A percentile compares a stretch with the other conserved stretches of the same genome.
Conservation (phyloP, 495 filamentous ascomycete species). For the Acidomyces sp. region DNA sequence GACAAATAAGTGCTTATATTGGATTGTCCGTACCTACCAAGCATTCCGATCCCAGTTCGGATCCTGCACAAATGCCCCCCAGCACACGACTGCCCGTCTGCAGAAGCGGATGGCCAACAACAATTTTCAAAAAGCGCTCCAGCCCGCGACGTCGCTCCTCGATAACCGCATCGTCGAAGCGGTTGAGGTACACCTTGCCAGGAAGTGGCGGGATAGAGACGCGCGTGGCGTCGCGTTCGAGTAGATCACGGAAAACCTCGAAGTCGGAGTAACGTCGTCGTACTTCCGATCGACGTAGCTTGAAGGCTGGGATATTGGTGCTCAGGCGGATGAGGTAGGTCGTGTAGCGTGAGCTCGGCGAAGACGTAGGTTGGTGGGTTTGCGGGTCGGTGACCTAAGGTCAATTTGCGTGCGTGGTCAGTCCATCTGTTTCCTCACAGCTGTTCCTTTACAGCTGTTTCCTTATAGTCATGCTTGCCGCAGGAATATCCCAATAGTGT, state of each 20-base stretch:
- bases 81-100: constrained; percentile 97
- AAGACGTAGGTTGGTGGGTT: constrained; percentile 41
- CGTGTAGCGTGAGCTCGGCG: constrained; percentile 46
- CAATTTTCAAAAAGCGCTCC: constrained; percentile 93
- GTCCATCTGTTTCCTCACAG: no score
- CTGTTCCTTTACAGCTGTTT: no score
- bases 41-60: constrained; percentile 25
- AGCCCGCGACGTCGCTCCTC: constrained; percentile 85
- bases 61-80: constrained; percentile 78
- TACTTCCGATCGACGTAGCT: constrained; percentile 72
- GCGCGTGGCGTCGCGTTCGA: constrained; percentile 85
- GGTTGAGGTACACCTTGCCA: constrained; percentile 95
- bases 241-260: constrained; percentile 95
- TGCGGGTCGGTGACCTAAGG: constrained; percentile 91
- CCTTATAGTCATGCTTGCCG: no score
- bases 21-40: no score
- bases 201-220: constrained; percentile 94
- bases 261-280: constrained; percentile 94
- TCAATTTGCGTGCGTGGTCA: no score
- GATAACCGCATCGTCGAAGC: constrained; percentile 96
- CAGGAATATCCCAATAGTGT: no score
- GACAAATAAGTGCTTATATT: no score
- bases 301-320: constrained; percentile 98
- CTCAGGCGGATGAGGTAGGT: constrained; percentile 95
- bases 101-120: constrained; percentile 87